phyloP scores from a whole-genome alignment of 805 yeast genomes.

The Barnettozyma wickerhamii region DNA sequence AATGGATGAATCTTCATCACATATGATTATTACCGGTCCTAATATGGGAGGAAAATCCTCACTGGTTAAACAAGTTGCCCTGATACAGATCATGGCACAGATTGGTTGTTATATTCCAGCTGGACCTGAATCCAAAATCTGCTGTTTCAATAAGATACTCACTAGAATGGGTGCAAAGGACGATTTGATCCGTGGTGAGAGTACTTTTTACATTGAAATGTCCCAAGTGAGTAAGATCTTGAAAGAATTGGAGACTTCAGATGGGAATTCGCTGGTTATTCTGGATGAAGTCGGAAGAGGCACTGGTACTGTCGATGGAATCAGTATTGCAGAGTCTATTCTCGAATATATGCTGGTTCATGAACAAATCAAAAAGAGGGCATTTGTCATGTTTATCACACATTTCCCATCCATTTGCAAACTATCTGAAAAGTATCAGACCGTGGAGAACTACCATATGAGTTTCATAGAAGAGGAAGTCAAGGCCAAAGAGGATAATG shows the following conservation, averaged over 20 bases:
- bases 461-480: slow-evolving; percentile 46
- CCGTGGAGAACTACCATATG: slow-evolving; percentile 85
- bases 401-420: slow-evolving; percentile 93
- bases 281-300: slow-evolving; percentile 93
- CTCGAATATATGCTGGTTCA: slow-evolving; percentile 68
- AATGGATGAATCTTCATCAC: slow-evolving; percentile 50
- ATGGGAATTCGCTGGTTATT: slow-evolving; percentile 72
- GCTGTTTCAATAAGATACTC: slow-evolving; percentile 82
- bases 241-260: slow-evolving; percentile 44
- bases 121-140: slow-evolving; percentile 59
- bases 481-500: slow-evolving; percentile 14
- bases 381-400: slow-evolving; percentile 89
- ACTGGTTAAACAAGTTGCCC: slow-evolving; percentile 85
- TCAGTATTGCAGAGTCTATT: slow-evolving; percentile 95
- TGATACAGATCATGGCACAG: slow-evolving; percentile 81
- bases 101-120: slow-evolving; percentile 82
- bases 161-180: slow-evolving; percentile 99
- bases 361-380: slow-evolving; percentile 46
- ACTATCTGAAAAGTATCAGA: slow-evolving; percentile 51
- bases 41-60: slow-evolving; percentile 98
- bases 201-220: slow-evolving; percentile 96
- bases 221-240: slow-evolving; percentile 84
- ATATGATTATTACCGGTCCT: slow-evolving; percentile 88
- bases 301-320: slow-evolving; percentile 86
- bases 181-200: slow-evolving; percentile 91